Evolutionary conservation across 306 rosid genomes (phyloP), one percentile per base, ranked within the genome.

Genomic region (Cercis canadensis): DNA sequence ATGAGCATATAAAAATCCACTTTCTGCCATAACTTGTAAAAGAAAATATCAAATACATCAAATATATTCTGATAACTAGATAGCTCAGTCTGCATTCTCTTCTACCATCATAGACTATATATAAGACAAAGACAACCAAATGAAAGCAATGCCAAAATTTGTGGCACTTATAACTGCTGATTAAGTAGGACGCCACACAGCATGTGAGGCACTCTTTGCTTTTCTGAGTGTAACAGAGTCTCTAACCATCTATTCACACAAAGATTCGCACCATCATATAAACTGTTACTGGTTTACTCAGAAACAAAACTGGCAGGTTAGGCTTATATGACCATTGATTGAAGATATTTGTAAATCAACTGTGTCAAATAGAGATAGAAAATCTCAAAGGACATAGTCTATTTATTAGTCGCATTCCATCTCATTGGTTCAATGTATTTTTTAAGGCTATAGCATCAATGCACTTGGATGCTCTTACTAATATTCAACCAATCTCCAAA

Each of bases 21-120:
- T 33, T 32, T 9, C 34, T 52, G 58, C 62, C 62, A 69, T 56
- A 61, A 70, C 19, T 60, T 52, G 64, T 53, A 69, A 57, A 53
- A 65, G 54, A 57, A 40, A 14, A 37, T 37, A 24, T 73, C 46
- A 64, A 45, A 37, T 54, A 37, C 3, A 24, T 73, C 46, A 64
- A 45, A 37, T 54, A 34, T 53, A 69, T 56, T 56, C 40, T 29
- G 45, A 68, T 62, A 10, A 24, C 62, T 21, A 19, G 45, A 14
- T 19, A 12, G 46, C 69, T 53, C 73, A 52, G 49, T 55, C 39
- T 21, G 24, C 16, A 36, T 15, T 54, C 59, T 47, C 47, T 55
- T 40, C 15, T 14, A 15, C 57, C 40, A 8, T 18, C 73, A 54
- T 69, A 50, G 59, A 70, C 56, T 41, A 44, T 46, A 50, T 46